phyloP scores from a whole-genome alignment of 352 stramenopile genomes.

The Globisporangium lucens region DNA sequence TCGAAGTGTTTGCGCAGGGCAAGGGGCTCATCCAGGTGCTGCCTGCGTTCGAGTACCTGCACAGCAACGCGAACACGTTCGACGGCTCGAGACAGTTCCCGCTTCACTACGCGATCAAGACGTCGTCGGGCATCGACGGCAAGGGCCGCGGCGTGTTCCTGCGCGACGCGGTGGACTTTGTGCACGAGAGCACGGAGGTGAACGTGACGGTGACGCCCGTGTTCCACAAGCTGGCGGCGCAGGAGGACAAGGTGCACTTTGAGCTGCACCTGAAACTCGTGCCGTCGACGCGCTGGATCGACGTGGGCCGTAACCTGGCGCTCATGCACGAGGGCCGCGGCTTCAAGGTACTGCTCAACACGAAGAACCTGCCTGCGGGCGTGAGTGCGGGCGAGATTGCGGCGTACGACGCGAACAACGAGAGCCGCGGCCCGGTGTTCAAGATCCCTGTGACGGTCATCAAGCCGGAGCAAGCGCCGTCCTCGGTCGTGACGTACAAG shows the following conservation, averaged over 20 bases:
- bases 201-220: conserved; percentile 83
- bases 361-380: conserved; percentile 69
- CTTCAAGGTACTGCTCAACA: conserved; percentile 92
- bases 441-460: conserved; percentile 90
- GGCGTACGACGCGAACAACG: conserved; percentile 70
- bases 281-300: conserved; percentile 83
- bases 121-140: conserved; percentile 30
- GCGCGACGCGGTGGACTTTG: conserved; percentile 76
- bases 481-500: conserved; percentile 39
- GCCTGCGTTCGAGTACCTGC: conserved; percentile 70
- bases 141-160: conserved; percentile 80
- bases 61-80: conserved; percentile 42
- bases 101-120: conserved; percentile 51
- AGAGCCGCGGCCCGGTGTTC: conserved; percentile 76
- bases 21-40: conserved; percentile 81
- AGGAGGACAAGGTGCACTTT: conserved; percentile 86
- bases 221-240: conserved; percentile 83
- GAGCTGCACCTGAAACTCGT: conserved; percentile 85
- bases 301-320: conserved; percentile 80
- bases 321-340: conserved; percentile 80
- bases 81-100: conserved; percentile 66
- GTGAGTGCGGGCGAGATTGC: conserved; percentile 87
- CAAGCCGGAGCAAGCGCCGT: conserved; percentile 54
- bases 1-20: conserved; percentile 74
- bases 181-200: conserved; percentile 71